These are phyloP conservation scores for Podospora appendiculata DNA, from an alignment of 495 filamentous ascomycete genomes.

Conservation along the genomic window DNA sequence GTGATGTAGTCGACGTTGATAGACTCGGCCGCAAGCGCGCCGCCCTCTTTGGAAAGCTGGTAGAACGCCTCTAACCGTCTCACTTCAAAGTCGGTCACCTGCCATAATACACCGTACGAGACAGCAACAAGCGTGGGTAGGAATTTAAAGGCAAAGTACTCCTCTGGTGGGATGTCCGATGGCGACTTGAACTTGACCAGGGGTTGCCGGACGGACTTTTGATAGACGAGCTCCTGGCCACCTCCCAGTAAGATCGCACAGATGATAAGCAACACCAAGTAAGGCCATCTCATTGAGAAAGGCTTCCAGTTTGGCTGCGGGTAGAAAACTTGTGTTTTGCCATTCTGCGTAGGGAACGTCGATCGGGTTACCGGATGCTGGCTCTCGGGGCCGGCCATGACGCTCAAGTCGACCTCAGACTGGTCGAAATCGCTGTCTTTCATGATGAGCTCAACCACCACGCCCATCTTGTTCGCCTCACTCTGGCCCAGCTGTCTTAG, in stretches of 20 bases:
- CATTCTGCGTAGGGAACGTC: conserved; percentile 18
- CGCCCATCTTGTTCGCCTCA: conserved; percentile 43
- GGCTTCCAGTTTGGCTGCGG: conserved; percentile 66
- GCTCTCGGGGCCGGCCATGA: conserved; percentile 26
- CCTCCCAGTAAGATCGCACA: conserved; percentile 49
- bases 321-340: conserved; percentile 39
- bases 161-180: conserved; percentile 36
- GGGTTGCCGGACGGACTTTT: conserved; percentile 37
- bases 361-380: conserved; percentile 1
- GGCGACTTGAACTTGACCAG: conserved; percentile 46
- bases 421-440: conserved; percentile 27
- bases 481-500: conserved; percentile 37
- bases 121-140: conserved; percentile 62
- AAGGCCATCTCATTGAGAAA: conserved; percentile 60
- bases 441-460: conserved; percentile 44
- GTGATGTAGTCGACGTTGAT: conserved; percentile 69
- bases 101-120: conserved; percentile 66
- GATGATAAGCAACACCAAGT: conserved; percentile 45
- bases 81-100: conserved; percentile 66
- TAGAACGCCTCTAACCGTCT: conserved; percentile 69
- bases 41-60: conserved; percentile 57
- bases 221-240: conserved; percentile 53
- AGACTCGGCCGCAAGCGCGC: conserved; percentile 56
- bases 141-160: conserved; percentile 68
- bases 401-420: conserved; percentile 31